Conservation (phyloP, 805 yeast genomes). For the Candida golubevii region DNA sequence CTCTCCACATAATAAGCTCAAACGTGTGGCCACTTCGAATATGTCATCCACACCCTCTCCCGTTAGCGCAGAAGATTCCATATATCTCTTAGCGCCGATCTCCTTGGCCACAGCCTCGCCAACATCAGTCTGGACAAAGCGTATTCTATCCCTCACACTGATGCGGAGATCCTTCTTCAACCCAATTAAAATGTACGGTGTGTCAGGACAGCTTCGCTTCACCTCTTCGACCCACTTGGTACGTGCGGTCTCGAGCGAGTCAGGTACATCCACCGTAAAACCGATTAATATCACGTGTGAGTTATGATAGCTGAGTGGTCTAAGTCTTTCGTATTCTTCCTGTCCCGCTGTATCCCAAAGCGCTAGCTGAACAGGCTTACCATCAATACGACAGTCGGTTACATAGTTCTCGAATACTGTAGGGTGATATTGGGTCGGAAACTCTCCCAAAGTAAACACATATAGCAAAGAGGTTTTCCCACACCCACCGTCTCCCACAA, state of each 20-base stretch:
- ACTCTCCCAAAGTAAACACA: constrained; percentile 88
- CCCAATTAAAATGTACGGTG: constrained; percentile 77
- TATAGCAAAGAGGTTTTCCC: constrained; percentile 89
- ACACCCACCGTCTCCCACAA: constrained; percentile 94
- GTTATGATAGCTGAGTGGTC: constrained; percentile 83
- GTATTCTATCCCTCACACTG: constrained; percentile 31
- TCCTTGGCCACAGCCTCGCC: constrained; percentile 70
- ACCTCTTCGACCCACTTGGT: constrained; percentile 89
- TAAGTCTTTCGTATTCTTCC: constrained; percentile 86
- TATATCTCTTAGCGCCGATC: constrained; percentile 77
- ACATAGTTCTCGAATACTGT: constrained; percentile 94
- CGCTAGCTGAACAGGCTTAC: constrained; percentile 82
- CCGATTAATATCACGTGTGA: constrained; percentile 86
- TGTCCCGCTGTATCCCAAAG: constrained; percentile 98
- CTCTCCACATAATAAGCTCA: constrained; percentile 52
- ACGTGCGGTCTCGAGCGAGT: constrained; percentile 76
- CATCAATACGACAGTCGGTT: constrained; percentile 90
- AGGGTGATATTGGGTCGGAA: constrained; percentile 89
- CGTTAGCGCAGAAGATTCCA: constrained; percentile 87
- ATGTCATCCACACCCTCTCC: constrained; percentile 96
- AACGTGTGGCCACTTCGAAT: constrained; percentile 85
- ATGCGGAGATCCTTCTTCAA: constrained; percentile 76
- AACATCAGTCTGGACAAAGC: constrained; percentile 50
- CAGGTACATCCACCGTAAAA: constrained; percentile 80
- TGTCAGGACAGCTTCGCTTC: constrained; percentile 70